phyloP scores from a whole-genome alignment of 2,329 filamentous ascomycete species.

The Colletotrichum sp. region DNA sequence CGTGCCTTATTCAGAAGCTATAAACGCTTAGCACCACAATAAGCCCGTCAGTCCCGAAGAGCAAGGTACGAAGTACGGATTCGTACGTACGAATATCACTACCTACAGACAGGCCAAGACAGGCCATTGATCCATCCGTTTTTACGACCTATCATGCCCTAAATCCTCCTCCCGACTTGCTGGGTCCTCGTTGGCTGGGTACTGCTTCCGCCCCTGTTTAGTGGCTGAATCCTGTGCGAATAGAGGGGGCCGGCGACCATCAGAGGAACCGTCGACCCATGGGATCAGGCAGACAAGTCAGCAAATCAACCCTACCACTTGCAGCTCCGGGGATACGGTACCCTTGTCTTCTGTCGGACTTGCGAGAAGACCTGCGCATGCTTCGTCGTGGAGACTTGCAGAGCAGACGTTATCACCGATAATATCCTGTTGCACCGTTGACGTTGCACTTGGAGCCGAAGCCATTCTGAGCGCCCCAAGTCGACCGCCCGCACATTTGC shows the following conservation, averaged over 20 bases:
- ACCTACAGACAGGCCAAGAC: background rate
- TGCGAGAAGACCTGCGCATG: background rate
- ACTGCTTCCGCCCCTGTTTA: background rate
- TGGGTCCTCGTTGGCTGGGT: background rate
- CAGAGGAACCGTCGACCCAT: background rate
- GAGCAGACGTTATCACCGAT: background rate
- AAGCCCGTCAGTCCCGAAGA: background rate
- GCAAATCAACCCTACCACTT: background rate
- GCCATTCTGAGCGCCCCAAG: background rate
- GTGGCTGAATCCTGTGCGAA: background rate
- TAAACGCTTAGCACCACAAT: background rate
- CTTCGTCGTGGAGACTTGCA: background rate
- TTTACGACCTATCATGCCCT: background rate
- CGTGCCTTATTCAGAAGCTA: background rate
- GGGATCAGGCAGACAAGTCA: background rate
- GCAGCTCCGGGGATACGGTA: background rate
- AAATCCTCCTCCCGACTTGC: background rate
- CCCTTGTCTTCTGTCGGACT: background rate
- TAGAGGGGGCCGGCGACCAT: background rate
- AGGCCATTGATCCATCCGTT: background rate
- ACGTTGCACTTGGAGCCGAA: background rate
- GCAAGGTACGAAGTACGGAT: background rate
- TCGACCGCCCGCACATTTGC: background rate
- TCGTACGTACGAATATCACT: background rate
- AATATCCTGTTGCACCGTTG: background rate